Base-by-base conservation (phyloP, 805 yeast genomes). In the Maudiozyma pseudohumilis region DNA sequence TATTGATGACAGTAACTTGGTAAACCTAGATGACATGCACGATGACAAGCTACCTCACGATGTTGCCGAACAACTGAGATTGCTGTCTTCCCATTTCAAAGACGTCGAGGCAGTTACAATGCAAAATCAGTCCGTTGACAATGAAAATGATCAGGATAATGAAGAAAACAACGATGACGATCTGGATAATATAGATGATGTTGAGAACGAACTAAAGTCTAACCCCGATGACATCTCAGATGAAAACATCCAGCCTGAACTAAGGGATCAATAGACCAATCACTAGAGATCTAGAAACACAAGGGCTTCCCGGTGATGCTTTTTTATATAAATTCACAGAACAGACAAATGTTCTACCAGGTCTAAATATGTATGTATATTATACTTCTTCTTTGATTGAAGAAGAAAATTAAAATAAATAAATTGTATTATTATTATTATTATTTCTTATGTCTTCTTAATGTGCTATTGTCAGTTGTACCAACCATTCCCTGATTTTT, bases 221-320 rank as follows among this genome's bases (percentile, higher is more conserved):
- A 40, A 43, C 34, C 44, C 54, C 22, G 52, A 46, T 12, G 56
- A 50, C 20, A 51, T 51, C 20, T 44, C 56, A 1, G 61, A 57
- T 34, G 63, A 57, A 37, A 59, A 59, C 34, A 59, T 59, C 36
- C 63, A 59, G 40, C 63, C 63, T 9, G 61, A 57, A 43, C 43
- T 59, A 36, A 53, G 61, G 44, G 60, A 56, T 10, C 58, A 56
- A 27, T 58, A 37, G 42, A 3, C 13, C 11, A 9, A 23, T 23
- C 25, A 23, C 8, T 23, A 8, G 11, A 8, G 11, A 9, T 23
- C 25, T 23, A 23, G 25, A 23, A 9, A 23, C 25, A 23, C 25
- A n/a, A n/a, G n/a, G n/a, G n/a, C n/a, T n/a, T n/a, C n/a, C n/a
- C n/a, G n/a, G n/a, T n/a, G n/a, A n/a, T n/a, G n/a, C n/a, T n/a